Percentiles rank a stretch among this genome's conserved stretches.
Evolutionary conservation across 495 filamentous ascomycete genomes (phyloP).

Genomic region (Daldinia decipiens): DNA sequence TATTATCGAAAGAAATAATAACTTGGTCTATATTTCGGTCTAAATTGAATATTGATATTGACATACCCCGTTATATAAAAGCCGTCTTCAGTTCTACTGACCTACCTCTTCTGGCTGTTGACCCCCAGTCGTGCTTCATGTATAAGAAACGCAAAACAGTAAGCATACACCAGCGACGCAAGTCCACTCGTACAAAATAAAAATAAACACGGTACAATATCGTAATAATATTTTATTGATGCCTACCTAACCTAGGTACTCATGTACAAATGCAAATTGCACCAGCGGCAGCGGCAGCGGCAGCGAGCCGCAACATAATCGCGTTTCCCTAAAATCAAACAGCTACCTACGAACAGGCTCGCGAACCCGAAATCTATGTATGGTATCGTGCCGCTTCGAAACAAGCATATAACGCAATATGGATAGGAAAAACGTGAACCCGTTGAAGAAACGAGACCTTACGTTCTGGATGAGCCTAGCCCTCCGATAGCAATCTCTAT

Average conservation of each 20-base stretch:
- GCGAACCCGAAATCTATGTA: conserved; percentile 15
- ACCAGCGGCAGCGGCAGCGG: neutral
- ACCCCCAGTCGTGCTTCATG: neutral
- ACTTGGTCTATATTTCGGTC: neutral
- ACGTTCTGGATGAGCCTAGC: neutral
- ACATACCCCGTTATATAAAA: neutral
- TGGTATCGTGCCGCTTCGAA: conserved; percentile 26
- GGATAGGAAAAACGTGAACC: conserved; percentile 3
- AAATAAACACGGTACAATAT: neutral
- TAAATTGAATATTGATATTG: neutral
- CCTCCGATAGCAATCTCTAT: conserved; percentile 13
- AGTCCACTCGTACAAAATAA: too few relatives aligned
- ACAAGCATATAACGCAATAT: conserved; percentile 1
- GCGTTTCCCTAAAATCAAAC: neutral
- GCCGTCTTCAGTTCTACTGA: neutral
- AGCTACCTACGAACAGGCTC: neutral
- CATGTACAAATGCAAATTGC: neutral
- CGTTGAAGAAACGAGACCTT: neutral
- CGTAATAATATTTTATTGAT: neutral
- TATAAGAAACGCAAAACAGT: neutral
- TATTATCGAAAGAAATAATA: neutral
- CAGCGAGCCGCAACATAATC: conserved; percentile 5
- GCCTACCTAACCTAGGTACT: neutral
- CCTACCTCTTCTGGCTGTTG: neutral
- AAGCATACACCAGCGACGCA: neutral